phyloP scores from a whole-genome alignment of 78 protist species.

The Dictyostelium brefeldianum region DNA sequence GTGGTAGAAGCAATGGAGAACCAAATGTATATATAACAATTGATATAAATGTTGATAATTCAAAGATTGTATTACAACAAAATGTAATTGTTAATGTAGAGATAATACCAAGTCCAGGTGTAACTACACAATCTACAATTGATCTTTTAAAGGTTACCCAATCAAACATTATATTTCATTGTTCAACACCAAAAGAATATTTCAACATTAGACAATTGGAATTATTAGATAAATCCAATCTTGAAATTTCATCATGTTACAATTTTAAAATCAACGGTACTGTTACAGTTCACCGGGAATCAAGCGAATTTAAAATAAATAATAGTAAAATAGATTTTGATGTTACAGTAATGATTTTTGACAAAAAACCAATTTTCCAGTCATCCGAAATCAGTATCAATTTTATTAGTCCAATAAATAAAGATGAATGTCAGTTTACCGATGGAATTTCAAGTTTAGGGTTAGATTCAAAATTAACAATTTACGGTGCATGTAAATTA shows the following conservation, averaged over 20 bases:
- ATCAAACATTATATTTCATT: too few species aligned
- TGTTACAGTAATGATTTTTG: background rate
- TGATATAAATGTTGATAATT: background rate
- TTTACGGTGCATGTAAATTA: background rate
- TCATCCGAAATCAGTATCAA: background rate
- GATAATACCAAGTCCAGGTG: too few species aligned
- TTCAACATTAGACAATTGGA: too few species aligned
- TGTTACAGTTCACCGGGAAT: too few species aligned
- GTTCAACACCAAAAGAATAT: too few species aligned
- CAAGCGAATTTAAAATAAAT: background rate
- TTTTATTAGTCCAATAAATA: background rate
- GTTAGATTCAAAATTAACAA: background rate
- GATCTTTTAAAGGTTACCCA: too few species aligned
- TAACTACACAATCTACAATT: too few species aligned
- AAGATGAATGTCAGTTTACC: background rate
- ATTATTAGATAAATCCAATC: too few species aligned
- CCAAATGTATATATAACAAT: background rate
- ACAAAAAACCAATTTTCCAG: background rate
- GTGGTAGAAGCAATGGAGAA: background rate
- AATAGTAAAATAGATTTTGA: too few species aligned
- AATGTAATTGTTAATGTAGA: background rate
- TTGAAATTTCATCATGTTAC: too few species aligned
- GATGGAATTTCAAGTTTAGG: background rate
- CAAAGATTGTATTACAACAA: background rate
- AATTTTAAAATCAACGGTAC: too few species aligned